Base-by-base conservation (phyloP, 2,329 filamentous ascomycete genomes). In the Penicillium verrucosum region DNA sequence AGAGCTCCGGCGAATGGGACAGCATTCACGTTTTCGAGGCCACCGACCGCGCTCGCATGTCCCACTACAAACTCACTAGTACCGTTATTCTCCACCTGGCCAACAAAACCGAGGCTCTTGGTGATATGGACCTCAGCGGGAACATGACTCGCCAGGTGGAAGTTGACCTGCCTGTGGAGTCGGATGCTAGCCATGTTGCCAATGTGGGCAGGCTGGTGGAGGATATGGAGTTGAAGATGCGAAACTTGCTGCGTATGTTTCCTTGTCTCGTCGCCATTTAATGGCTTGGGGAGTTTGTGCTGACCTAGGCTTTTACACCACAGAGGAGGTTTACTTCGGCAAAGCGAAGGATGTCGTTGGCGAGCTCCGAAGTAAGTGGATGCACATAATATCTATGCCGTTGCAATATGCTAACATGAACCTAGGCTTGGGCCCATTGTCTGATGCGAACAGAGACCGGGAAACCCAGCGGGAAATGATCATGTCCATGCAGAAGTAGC, bases 181-280 rank as follows among this genome's bases (percentile, higher is more conserved):
- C 88, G 68, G 93, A 97, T 75, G 88, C 89, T 65, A 91, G 89
- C 74, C 94, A 99, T 80, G 94, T 99, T 67, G 90, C 89, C 67
- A 99, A 99, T 76, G 90, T 97, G 59, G 94, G 94, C 56, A 84
- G 88, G 62, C 82, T 99, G 71, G 92, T 99, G 51, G 94, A 99
- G 81, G 94, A 99, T 75, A 97, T 99, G 94, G 94, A 99, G 80
- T 85, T 97, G 73, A 96, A 97, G 83, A 97, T 99, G 94, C 86
- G 94, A 64, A 99, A 99, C 76, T 76, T 97, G 75, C 80, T 99
- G 73, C 93, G 80, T 82, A 74, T 38, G 47, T 52, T 8, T 18
- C 48, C 16, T 27, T 38, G 34, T 6, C 5, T 36, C 5, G 1
- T 45, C 5, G 3, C 8, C 45, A n/a, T 37, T 40, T 21, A 42